A percentile compares a stretch with the other conserved stretches of the same genome.
These are phyloP conservation scores for Mycena sp. DNA, from an alignment of 1,284 basidiomycete genomes.

Conservation along the genomic window DNA sequence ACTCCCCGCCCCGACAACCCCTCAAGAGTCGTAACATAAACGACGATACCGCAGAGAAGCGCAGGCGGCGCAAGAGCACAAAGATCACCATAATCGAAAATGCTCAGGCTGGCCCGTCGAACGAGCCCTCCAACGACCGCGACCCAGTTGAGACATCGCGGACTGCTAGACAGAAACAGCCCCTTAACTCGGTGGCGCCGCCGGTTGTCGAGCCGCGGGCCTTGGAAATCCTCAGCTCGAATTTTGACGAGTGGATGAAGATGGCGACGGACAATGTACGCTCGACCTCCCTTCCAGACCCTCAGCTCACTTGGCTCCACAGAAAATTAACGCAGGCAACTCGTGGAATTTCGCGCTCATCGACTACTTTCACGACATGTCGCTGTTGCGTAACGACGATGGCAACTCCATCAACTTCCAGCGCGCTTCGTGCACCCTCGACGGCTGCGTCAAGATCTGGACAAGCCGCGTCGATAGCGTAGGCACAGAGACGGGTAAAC, in stretches of 20 bases:
- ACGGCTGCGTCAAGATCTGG: slow-evolving; percentile 99
- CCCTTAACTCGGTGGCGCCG: slow-evolving; percentile 67
- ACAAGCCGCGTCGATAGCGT: slow-evolving; percentile 98
- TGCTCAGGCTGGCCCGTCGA: slow-evolving; percentile 62
- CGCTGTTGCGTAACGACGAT: slow-evolving; percentile 89
- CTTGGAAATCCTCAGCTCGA: slow-evolving; percentile 85
- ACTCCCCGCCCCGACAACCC: slow-evolving; percentile 56
- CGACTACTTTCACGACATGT: slow-evolving; percentile 99
- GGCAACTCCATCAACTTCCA: slow-evolving; percentile 99
- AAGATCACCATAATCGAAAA: slow-evolving; percentile 64
- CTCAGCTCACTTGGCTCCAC: slow-evolving; percentile 19
- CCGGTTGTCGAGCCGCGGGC: slow-evolving; percentile 68
- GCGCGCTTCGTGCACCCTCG: slow-evolving; percentile 96
- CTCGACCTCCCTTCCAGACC: slow-evolving; percentile 24
- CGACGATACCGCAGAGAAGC: slow-evolving; percentile 83
- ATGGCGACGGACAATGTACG: slow-evolving; percentile 98
- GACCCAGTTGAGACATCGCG: slow-evolving; percentile 51
- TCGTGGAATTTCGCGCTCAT: slow-evolving; percentile 99
- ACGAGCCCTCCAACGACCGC: slow-evolving; percentile 45
- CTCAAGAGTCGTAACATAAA: slow-evolving; percentile 75
- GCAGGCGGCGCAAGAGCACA: slow-evolving; percentile 76
- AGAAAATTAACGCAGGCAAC: slow-evolving; percentile 99
- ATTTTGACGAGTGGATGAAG: slow-evolving; percentile 99
- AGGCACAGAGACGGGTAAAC: slow-evolving; percentile 95
- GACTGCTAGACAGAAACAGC: slow-evolving; percentile 65